These are phyloP conservation scores for Curvularia verruculosa DNA, from an alignment of 2,329 filamentous ascomycete genomes.

Conservation along the genomic window DNA sequence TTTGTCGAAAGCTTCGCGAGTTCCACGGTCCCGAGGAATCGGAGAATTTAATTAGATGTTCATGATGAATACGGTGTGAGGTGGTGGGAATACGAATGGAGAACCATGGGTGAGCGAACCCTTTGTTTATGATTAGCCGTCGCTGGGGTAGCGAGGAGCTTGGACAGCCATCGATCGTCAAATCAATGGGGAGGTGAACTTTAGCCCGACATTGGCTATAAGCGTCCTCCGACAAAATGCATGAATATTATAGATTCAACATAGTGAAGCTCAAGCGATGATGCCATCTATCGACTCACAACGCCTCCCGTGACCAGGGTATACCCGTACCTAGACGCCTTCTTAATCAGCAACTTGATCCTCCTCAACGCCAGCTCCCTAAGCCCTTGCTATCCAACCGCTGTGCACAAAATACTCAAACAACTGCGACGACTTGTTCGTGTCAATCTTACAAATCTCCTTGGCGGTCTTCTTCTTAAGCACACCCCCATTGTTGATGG, in stretches of 20 bases:
- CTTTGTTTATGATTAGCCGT: constrained; percentile 28
- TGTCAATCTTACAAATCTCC: constrained; percentile 82
- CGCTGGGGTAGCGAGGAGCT: constrained; percentile 16
- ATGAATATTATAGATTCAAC: constrained; percentile 12
- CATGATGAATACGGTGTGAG: constrained; percentile 24
- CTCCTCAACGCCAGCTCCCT: not conserved
- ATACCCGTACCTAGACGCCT: constrained; percentile 26
- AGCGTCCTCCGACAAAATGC: not conserved
- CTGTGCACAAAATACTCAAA: constrained; percentile 95
- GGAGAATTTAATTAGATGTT: constrained; percentile 20
- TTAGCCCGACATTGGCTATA: not conserved
- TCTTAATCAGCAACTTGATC: not conserved
- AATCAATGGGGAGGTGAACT: not conserved
- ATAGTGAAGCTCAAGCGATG: constrained; percentile 2
- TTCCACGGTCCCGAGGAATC: constrained; percentile 10
- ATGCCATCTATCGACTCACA: constrained; percentile 6
- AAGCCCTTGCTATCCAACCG: constrained; percentile 90
- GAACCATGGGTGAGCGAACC: constrained; percentile 18
- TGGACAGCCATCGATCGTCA: constrained; percentile 8
- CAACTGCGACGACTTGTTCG: constrained; percentile 81
- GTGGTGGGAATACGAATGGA: constrained; percentile 13
- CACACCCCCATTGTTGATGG: constrained; percentile 83
- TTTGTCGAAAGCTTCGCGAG: constrained; percentile 12
- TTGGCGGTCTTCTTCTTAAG: constrained; percentile 94
- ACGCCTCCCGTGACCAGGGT: constrained; percentile 26